phyloP scores from a whole-genome alignment of 495 filamentous ascomycete genomes.

The Neurospora hispaniola region DNA sequence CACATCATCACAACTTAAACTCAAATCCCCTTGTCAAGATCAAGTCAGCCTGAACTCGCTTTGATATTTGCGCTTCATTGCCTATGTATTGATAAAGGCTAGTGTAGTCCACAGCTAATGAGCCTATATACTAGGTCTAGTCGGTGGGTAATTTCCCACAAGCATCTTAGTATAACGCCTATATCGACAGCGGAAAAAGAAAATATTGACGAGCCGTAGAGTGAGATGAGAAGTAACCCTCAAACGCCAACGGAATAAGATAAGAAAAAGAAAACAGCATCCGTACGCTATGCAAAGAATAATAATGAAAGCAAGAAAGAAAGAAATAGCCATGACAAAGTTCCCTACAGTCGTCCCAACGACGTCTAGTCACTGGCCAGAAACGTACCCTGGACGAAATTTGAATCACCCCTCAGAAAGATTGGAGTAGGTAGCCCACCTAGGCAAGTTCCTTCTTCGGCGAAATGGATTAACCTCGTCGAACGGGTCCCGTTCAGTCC shows the following conservation, averaged over 20 bases:
- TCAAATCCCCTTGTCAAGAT: too few species aligned
- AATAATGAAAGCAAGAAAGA: neutral
- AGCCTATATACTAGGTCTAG: neutral
- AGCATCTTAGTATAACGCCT: neutral
- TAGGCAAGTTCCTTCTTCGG: neutral
- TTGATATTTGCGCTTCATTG: neutral
- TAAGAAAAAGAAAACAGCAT: neutral
- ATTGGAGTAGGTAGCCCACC: neutral
- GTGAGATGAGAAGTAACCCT: neutral
- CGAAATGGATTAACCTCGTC: neutral
- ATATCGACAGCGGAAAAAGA: neutral
- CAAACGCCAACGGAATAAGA: neutral
- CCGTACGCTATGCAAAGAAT: neutral
- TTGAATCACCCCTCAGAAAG: neutral
- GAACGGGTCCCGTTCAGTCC: neutral
- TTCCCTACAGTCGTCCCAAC: neutral
- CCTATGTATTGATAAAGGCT: neutral
- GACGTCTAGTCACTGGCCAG: neutral
- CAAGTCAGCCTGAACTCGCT: too few species aligned
- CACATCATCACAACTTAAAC: too few species aligned
- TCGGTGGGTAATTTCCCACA: neutral
- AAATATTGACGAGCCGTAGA: neutral
- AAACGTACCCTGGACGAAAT: neutral
- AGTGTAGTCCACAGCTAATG: neutral
- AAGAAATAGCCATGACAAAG: neutral